phyloP scores from a whole-genome alignment of 805 yeast species.

The Barnettozyma californica region DNA sequence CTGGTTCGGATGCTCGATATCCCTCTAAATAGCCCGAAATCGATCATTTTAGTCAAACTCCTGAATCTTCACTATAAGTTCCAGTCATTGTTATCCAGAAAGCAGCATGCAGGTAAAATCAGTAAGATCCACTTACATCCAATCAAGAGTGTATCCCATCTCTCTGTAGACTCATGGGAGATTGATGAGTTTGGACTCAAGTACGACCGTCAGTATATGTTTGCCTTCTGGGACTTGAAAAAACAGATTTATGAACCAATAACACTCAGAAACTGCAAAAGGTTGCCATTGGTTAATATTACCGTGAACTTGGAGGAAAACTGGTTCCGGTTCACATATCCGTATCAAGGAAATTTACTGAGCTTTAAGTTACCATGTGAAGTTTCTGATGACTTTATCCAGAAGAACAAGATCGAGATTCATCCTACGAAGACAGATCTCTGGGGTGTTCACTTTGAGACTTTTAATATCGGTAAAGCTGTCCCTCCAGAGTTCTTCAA shows the following conservation, averaged over 20 bases:
- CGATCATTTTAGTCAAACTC: constrained; percentile 1
- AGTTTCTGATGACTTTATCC: constrained; percentile 14
- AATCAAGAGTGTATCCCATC: constrained; percentile 14
- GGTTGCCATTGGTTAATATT: constrained; percentile 14
- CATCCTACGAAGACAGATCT: constrained; percentile 11
- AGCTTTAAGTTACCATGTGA: constrained; percentile 18
- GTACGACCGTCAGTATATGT: constrained; percentile 20
- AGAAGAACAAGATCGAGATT: constrained; percentile 6
- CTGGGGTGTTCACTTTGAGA: constrained; percentile 18
- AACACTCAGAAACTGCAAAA: constrained; percentile 15
- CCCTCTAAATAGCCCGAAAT: constrained; percentile 1
- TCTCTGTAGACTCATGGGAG: constrained; percentile 15
- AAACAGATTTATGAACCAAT: constrained; percentile 10
- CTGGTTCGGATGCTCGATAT: background rate
- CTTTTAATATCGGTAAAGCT: constrained; percentile 17
- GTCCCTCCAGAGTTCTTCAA: constrained; percentile 16
- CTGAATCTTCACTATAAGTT: constrained; percentile 14
- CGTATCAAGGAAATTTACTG: constrained; percentile 5
- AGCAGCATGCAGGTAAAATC: constrained; percentile 10
- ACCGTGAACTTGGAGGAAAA: constrained; percentile 14
- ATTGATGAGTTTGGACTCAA: constrained; percentile 20
- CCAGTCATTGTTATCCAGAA: constrained; percentile 6
- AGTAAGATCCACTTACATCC: constrained; percentile 15
- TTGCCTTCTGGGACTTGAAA: constrained; percentile 18
- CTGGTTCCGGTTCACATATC: constrained; percentile 20